phyloP scores from a whole-genome alignment of 1,284 basidiomycete genomes.

The Tremellales sp. region DNA sequence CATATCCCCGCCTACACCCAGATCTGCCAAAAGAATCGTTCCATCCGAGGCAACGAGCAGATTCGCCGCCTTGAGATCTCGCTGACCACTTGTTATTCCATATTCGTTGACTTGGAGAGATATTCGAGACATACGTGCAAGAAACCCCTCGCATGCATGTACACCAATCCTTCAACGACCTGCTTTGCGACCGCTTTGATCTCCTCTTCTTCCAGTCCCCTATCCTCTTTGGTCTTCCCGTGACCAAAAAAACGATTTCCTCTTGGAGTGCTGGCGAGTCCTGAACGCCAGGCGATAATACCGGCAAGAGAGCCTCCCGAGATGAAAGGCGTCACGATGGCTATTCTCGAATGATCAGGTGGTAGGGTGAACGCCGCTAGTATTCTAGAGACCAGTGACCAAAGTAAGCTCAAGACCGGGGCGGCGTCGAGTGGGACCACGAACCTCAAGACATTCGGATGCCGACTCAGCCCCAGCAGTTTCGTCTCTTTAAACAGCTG shows the following conservation, averaged over 20 bases:
- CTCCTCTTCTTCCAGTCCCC: slow-evolving; percentile 31
- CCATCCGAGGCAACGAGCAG: slow-evolving; percentile 72
- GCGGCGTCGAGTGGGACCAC: slow-evolving; percentile 1
- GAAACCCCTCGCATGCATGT: slow-evolving; percentile 83
- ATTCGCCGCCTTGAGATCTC: slow-evolving; percentile 67
- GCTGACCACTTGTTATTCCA: slow-evolving; percentile 21
- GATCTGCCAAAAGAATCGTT: slow-evolving; percentile 88
- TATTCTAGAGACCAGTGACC: slow-evolving; percentile 20
- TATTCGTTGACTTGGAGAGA: too few species aligned
- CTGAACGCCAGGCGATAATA: slow-evolving; percentile 35
- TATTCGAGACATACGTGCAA: slow-evolving; percentile 59
- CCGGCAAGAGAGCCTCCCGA: slow-evolving; percentile 39
- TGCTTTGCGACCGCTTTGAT: slow-evolving; percentile 60
- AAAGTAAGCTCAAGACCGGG: neutral
- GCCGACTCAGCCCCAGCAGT: slow-evolving; percentile 34
- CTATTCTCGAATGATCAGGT: slow-evolving; percentile 37
- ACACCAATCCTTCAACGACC: slow-evolving; percentile 75
- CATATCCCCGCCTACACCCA: slow-evolving; percentile 63
- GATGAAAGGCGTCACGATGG: slow-evolving; percentile 41
- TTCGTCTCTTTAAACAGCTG: slow-evolving; percentile 34
- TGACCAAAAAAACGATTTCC: slow-evolving; percentile 6
- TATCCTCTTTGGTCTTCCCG: slow-evolving; percentile 3
- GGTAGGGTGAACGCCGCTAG: slow-evolving; percentile 42
- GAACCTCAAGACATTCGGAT: slow-evolving; percentile 42
- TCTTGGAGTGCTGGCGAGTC: slow-evolving; percentile 7